Evolutionary conservation across 306 rosid genomes (phyloP).

Genomic region (Astragalus membranaceus): DNA sequence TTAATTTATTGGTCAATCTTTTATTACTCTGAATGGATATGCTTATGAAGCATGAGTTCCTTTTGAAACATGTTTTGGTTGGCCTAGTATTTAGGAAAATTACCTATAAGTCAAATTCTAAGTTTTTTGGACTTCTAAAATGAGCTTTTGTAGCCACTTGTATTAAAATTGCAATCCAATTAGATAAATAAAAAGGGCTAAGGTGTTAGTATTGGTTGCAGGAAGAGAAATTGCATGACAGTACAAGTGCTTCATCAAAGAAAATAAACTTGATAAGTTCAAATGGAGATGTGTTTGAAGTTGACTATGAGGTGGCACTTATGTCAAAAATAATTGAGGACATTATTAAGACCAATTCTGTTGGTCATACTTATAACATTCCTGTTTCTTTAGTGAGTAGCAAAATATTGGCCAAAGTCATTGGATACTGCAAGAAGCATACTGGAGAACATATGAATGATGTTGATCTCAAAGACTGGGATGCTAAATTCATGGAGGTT

Average conservation of each 20-base stretch:
- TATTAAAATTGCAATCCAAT: too few species aligned
- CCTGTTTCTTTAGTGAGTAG: conserved; percentile 43
- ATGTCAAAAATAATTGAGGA: conserved; percentile 51
- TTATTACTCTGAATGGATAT: too few species aligned
- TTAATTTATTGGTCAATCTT: too few species aligned
- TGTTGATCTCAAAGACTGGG: conserved; percentile 39
- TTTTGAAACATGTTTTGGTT: too few species aligned
- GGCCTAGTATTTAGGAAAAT: too few species aligned
- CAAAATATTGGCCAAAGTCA: conserved; percentile 47
- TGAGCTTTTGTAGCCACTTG: too few species aligned
- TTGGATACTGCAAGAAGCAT: conserved; percentile 59
- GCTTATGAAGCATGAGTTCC: too few species aligned
- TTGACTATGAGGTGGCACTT: conserved; percentile 45
- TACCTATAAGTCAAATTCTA: too few species aligned
- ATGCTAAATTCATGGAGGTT: conserved; percentile 38
- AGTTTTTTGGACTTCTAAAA: too few species aligned
- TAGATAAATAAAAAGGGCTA: background rate
- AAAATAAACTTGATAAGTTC: conserved; percentile 47
- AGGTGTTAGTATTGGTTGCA: background rate
- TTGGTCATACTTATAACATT: conserved; percentile 31
- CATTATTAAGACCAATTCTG: conserved; percentile 34
- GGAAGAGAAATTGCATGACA: conserved; percentile 11
- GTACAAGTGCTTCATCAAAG: conserved; percentile 23
- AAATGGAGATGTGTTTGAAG: conserved; percentile 48
- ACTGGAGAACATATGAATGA: conserved; percentile 21